Base-by-base conservation (phyloP, 2,329 filamentous ascomycete species). In the Neonectria coccinea region DNA sequence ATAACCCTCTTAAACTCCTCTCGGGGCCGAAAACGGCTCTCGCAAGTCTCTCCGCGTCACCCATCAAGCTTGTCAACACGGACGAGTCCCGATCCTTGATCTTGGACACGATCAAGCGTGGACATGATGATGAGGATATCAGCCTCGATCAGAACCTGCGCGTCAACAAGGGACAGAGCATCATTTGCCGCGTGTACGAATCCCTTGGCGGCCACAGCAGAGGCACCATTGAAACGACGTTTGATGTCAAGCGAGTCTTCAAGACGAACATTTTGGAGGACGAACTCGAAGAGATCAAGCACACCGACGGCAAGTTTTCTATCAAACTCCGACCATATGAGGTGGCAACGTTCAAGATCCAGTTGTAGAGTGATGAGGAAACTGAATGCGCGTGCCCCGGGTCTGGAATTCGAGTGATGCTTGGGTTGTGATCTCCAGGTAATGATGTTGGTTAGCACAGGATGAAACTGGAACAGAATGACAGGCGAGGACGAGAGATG, bases 221-320 rank as follows among this genome's bases (percentile, higher is more conserved):
- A 67, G 94, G 91, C 2, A 88, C 83, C 1, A 88, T 97, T 73
- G 80, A 84, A 48, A 91, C 91, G 53, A 85, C 80, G 9, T 86
- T 95, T 78, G 82, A 89, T 27, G 88, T 97, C 29, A 91, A 90
- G 82, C 89, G 88, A 72, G 93, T 92, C 33, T 91, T 85, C 80
- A 97, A 93, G 85, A 90, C 89, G 45, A 98, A 97, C 79, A 78
- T 97, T 66, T 81, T 99, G 33, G 96, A 99, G 78, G 96, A 99
- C 78, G 92, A 97, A 73, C 79, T 89, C 59, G 90, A 93, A 68
- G 88, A 89, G 75, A 73, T 93, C 62, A 77, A 84, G 57, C 66
- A 90, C 47, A 53, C 78, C 14, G 75, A 81, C 41, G 66, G 84
- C 82, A 66, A 81, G 70, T 86, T 92, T 62, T 77, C 84, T 50